These are phyloP conservation scores for Sugiyamaella castrensis DNA, from an alignment of 1,139 yeast genomes.

Conservation along the genomic window DNA sequence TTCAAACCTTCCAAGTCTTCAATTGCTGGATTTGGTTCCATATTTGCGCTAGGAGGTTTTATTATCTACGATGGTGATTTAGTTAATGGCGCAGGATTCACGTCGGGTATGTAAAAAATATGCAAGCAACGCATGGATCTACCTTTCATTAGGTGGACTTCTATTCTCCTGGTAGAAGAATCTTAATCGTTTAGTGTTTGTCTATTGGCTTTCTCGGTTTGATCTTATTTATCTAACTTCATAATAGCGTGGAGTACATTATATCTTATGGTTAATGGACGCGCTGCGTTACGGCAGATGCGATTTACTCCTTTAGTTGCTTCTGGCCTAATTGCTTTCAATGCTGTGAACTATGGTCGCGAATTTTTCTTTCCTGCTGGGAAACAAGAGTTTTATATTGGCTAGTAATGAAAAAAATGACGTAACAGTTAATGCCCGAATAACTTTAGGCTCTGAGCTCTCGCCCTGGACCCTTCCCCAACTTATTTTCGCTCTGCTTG, in stretches of 20 bases:
- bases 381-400: not conserved
- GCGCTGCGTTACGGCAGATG: constrained; percentile 50
- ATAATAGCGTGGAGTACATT: constrained; percentile 72
- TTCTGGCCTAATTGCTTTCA: constrained; percentile 57
- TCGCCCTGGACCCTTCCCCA: no score
- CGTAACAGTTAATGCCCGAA: no score
- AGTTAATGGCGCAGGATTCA: constrained; percentile 82
- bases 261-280: constrained; percentile 73
- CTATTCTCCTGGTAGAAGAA: no score
- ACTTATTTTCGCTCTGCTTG: no score
- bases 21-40: constrained; percentile 60
- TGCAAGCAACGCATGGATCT: no score
- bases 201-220: not conserved
- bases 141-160: no score
- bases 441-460: no score
- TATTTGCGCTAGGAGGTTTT: constrained; percentile 75
- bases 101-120: constrained; percentile 40
- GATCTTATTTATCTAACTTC: not conserved
- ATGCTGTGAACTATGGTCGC: constrained; percentile 65
- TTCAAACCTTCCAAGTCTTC: constrained; percentile 48
- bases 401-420: no score
- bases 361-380: constrained; percentile 49
- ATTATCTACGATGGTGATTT: constrained; percentile 79
- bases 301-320: constrained; percentile 58
- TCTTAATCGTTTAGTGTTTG: not conserved